Conservation (phyloP, 2,329 filamentous ascomycete species). For the Trichoderma lentiforme region DNA sequence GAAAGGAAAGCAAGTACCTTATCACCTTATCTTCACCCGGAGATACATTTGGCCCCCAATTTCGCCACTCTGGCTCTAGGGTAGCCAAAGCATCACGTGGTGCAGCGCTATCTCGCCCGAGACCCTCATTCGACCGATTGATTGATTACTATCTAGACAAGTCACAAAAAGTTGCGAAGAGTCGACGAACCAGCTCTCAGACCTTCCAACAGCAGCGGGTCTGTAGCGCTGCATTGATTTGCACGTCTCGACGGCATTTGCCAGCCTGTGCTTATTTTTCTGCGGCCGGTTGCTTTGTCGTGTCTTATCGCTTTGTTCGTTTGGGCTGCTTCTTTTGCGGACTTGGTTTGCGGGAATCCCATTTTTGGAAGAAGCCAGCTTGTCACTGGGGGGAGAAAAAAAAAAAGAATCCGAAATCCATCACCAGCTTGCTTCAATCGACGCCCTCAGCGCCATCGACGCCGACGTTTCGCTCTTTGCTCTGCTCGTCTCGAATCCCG, state of each 20-base stretch:
- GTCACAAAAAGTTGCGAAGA: conserved; percentile 2
- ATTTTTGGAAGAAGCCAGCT: conserved; percentile 18
- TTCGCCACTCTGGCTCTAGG: background rate
- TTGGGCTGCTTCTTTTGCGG: background rate
- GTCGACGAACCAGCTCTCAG: conserved; percentile 5
- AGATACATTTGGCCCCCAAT: background rate
- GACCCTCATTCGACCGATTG: background rate
- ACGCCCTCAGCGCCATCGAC: background rate
- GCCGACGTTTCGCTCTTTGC: background rate
- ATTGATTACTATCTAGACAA: background rate
- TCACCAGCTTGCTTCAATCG: background rate
- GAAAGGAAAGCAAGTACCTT: background rate
- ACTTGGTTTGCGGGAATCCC: background rate
- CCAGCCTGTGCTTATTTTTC: background rate
- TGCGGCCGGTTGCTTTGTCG: background rate
- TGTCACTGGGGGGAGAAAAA: background rate
- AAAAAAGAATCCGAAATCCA: background rate
- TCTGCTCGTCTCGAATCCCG: background rate
- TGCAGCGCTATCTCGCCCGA: background rate
- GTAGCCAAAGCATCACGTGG: conserved; percentile 9
- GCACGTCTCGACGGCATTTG: conserved; percentile 9
- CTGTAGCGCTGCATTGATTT: conserved; percentile 7
- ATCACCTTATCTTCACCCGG: background rate
- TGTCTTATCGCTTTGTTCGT: background rate
- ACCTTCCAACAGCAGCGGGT: conserved; percentile 2